Evolutionary conservation across 176 grass and related monocot species (phyloP).

Genomic region (Raddia guianensis): DNA sequence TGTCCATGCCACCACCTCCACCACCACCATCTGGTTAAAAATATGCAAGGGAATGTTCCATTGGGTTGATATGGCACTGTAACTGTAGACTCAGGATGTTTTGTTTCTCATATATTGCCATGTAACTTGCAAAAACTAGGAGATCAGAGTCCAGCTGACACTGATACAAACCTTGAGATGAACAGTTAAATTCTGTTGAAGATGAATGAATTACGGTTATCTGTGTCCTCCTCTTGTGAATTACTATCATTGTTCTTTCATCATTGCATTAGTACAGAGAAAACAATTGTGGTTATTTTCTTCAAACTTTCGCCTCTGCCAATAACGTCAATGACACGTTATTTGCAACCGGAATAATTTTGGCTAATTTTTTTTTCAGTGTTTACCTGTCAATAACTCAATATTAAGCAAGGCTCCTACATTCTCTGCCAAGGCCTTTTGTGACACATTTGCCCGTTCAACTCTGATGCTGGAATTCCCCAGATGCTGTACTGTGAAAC

Average conservation of each 20-base stretch:
- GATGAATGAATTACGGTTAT: slow-evolving; percentile 40
- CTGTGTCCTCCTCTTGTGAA: background rate
- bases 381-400: background rate
- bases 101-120: slow-evolving; percentile 15
- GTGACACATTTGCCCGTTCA: background rate
- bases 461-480: background rate
- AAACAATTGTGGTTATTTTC: background rate
- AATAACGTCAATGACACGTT: background rate
- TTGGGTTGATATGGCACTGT: slow-evolving; percentile 28
- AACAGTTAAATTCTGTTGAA: slow-evolving; percentile 20
- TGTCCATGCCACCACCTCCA: slow-evolving; percentile 52
- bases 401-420: background rate
- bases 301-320: background rate
- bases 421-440: background rate
- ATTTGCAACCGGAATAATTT: background rate
- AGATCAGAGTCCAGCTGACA: slow-evolving; percentile 17
- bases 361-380: background rate
- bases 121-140: slow-evolving; percentile 40
- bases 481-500: background rate
- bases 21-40: slow-evolving; percentile 51
- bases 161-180: slow-evolving; percentile 17
- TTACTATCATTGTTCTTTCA: background rate
- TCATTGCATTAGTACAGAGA: background rate
- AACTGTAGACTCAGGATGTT: slow-evolving; percentile 45
- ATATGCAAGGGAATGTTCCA: background rate